Evolutionary conservation across 2,329 filamentous ascomycete species (phyloP).

Genomic region (Arthroderma sp.): DNA sequence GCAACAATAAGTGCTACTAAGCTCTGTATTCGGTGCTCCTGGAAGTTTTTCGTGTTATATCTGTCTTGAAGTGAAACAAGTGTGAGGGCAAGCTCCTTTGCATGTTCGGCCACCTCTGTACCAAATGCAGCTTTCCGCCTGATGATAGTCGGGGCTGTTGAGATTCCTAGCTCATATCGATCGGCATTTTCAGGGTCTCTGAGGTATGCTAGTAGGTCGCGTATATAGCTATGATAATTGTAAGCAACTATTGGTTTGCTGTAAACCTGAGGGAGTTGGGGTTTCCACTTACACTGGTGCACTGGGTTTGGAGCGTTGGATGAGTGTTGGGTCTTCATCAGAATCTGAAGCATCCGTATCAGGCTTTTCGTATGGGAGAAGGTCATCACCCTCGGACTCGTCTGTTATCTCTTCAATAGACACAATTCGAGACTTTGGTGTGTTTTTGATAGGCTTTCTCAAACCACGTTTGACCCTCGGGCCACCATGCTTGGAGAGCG

Average conservation of each 20-base stretch:
- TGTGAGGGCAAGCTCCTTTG: constrained; percentile 63
- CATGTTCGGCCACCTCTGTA: constrained; percentile 72
- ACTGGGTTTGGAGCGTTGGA: constrained; percentile 68
- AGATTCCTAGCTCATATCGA: constrained; percentile 64
- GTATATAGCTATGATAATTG: constrained; percentile 49
- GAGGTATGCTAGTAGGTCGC: constrained; percentile 67
- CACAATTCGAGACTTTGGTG: constrained; percentile 30
- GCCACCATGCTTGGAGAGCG: constrained; percentile 5
- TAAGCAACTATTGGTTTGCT: constrained; percentile 6
- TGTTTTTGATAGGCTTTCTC: constrained; percentile 11
- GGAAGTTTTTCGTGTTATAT: constrained; percentile 66
- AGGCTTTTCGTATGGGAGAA: constrained; percentile 70
- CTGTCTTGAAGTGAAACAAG: constrained; percentile 74
- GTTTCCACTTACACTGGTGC: constrained; percentile 52
- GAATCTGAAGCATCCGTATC: constrained; percentile 83
- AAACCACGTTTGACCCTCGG: not conserved
- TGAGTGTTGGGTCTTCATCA: constrained; percentile 79
- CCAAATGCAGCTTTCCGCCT: constrained; percentile 80
- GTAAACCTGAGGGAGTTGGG: no score
- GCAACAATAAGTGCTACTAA: constrained; percentile 72
- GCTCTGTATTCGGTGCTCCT: constrained; percentile 60
- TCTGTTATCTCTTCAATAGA: constrained; percentile 51
- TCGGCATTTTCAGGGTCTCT: constrained; percentile 75
- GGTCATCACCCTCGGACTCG: constrained; percentile 49
- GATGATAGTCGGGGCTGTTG: constrained; percentile 65